Evolutionary conservation across 139 green algal species (phyloP).

Genomic region (Chlorella sp.): DNA sequence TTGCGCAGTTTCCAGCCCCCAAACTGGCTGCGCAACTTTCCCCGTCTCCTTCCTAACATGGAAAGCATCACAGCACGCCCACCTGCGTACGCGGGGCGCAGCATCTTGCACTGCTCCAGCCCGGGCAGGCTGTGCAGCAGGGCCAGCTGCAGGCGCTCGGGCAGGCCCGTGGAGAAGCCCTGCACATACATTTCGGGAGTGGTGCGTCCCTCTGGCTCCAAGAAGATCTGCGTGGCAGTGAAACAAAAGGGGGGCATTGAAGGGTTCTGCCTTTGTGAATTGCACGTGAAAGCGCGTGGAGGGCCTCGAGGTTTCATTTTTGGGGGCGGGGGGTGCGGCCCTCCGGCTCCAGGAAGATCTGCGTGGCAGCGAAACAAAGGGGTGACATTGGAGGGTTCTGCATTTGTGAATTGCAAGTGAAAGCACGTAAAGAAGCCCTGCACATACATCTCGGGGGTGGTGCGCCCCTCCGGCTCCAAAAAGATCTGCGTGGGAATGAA

Average conservation of each 20-base stretch:
- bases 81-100: slow-evolving; percentile 91
- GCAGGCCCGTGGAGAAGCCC: slow-evolving; percentile 94
- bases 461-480: slow-evolving; percentile 94
- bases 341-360: too few species aligned
- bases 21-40: too few species aligned
- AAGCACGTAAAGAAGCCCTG: slow-evolving; percentile 93
- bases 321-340: too few species aligned
- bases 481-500: slow-evolving; percentile 78
- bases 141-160: slow-evolving; percentile 91
- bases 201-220: slow-evolving; percentile 94
- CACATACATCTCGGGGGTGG: slow-evolving; percentile 96
- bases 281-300: too few species aligned
- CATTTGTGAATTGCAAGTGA: too few species aligned
- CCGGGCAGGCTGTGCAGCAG: slow-evolving; percentile 95
- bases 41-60: too few species aligned
- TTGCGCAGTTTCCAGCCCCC: neutral
- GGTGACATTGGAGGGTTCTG: too few species aligned
- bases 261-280: too few species aligned
- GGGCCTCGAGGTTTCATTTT: too few species aligned
- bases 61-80: too few species aligned
- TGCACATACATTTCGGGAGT: slow-evolving; percentile 96
- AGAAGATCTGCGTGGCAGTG: slow-evolving; percentile 80
- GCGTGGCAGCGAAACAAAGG: too few species aligned
- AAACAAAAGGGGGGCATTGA: neutral
- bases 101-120: slow-evolving; percentile 85